Conservation (phyloP, 2,329 filamentous ascomycete genomes). For the Aspergillus aculeatus region DNA sequence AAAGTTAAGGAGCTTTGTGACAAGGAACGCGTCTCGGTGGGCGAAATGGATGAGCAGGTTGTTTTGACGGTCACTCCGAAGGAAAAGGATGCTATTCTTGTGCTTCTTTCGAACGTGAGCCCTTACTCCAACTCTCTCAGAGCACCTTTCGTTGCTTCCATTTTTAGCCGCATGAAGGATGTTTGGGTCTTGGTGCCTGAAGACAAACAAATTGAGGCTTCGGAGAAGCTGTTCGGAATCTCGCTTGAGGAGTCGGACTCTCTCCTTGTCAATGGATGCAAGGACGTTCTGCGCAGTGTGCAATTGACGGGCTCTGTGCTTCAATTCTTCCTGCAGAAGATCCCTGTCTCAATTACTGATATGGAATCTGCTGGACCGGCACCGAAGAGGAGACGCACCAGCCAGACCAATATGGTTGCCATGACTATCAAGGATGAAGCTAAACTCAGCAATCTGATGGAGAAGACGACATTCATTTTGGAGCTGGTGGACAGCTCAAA, state of each 20-base stretch:
- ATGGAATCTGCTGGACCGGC: constrained; percentile 70
- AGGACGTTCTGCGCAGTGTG: constrained; percentile 70
- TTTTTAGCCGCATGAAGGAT: constrained; percentile 67
- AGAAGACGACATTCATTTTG: constrained; percentile 79
- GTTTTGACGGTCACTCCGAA: constrained; percentile 55
- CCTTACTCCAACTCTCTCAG: constrained; percentile 46
- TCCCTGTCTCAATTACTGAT: constrained; percentile 68
- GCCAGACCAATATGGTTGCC: constrained; percentile 66
- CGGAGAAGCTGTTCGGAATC: constrained; percentile 44
- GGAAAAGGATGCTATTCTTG: constrained; percentile 57
- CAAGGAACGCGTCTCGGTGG: constrained; percentile 48
- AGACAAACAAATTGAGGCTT: constrained; percentile 36
- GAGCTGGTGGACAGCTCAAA: constrained; percentile 82
- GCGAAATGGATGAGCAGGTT: constrained; percentile 54
- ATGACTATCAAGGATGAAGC: constrained; percentile 62
- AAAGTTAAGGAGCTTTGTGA: constrained; percentile 54
- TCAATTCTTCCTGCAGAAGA: constrained; percentile 67
- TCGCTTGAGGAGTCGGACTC: constrained; percentile 33
- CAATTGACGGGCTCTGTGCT: constrained; percentile 73
- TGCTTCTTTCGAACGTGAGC: constrained; percentile 53
- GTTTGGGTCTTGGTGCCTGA: constrained; percentile 62
- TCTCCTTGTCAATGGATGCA: constrained; percentile 36
- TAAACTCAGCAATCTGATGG: constrained; percentile 66
- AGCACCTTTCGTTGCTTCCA: constrained; percentile 59
- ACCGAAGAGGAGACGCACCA: constrained; percentile 76